Percentiles rank a stretch among this genome's conserved stretches.
phyloP scores from a whole-genome alignment of 805 yeast genomes.

The Candida broadrunensis region DNA sequence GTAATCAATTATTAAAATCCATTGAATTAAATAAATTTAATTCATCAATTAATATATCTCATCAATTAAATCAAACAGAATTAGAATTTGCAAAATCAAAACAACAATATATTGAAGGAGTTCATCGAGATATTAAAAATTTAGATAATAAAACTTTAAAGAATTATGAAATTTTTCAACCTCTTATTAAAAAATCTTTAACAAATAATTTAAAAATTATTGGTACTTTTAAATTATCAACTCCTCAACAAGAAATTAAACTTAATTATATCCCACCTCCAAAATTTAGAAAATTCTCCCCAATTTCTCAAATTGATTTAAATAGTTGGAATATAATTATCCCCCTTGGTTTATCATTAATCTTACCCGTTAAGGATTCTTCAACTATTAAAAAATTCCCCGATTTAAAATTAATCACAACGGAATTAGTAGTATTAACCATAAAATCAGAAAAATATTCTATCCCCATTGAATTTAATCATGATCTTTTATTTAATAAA shows the following conservation, averaged over 20 bases:
- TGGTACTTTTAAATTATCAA: conserved; percentile 11
- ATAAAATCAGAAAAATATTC: conserved; percentile 27
- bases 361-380: conserved; percentile 1
- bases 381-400: conserved; percentile 15
- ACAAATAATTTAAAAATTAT: conserved; percentile 6
- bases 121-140: conserved; percentile 7
- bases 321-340: conserved; percentile 23
- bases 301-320: background rate
- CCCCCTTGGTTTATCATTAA: conserved; percentile 19
- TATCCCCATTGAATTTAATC: conserved; percentile 37
- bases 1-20: conserved; percentile 15
- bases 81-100: conserved; percentile 15
- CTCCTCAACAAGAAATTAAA: conserved; percentile 16
- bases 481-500: conserved; percentile 27
- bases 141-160: background rate
- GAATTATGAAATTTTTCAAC: conserved; percentile 8
- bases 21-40: conserved; percentile 8
- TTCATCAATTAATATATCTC: conserved; percentile 8
- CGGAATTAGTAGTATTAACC: conserved; percentile 31
- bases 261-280: conserved; percentile 22
- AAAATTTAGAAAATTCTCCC: conserved; percentile 9
- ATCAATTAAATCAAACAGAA: conserved; percentile 10
- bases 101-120: conserved; percentile 16
- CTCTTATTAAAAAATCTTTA: conserved; percentile 12
- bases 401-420: conserved; percentile 15